These are phyloP conservation scores for Yamadazyma sp. DNA, from an alignment of 1,139 yeast genomes.

Conservation along the genomic window DNA sequence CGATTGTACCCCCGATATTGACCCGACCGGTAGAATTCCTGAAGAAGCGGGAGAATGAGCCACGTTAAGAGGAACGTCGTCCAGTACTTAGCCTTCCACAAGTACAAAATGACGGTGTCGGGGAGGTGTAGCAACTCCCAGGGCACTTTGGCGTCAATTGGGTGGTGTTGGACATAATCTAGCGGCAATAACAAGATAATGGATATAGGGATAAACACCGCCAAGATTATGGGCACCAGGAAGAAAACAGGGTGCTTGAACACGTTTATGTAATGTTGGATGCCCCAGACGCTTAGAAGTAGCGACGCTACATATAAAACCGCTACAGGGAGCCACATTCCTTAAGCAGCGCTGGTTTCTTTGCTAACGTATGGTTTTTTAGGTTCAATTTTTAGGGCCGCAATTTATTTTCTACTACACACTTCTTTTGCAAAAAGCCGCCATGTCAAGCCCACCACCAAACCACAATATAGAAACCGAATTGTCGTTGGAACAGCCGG, in stretches of 20 bases:
- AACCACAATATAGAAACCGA: neutral
- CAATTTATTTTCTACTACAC: no score
- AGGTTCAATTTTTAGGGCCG: no score
- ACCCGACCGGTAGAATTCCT: slow-evolving; percentile 74
- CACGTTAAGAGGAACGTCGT: slow-evolving; percentile 74
- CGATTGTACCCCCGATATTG: slow-evolving; percentile 48
- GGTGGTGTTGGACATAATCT: slow-evolving; percentile 36
- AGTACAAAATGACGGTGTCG: slow-evolving; percentile 46
- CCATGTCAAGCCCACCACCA: no score
- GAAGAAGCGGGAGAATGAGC: slow-evolving; percentile 68
- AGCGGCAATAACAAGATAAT: slow-evolving; percentile 41
- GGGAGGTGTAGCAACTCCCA: slow-evolving; percentile 29
- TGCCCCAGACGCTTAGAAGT: slow-evolving; percentile 32
- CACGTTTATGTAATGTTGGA: slow-evolving; percentile 38
- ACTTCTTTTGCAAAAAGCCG: no score
- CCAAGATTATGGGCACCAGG: slow-evolving; percentile 34
- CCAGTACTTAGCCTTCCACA: slow-evolving; percentile 84
- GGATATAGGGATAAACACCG: slow-evolving; percentile 45
- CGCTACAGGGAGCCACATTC: slow-evolving; percentile 32
- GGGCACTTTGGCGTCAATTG: neutral
- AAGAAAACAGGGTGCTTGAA: slow-evolving; percentile 35
- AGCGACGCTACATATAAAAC: slow-evolving; percentile 31
- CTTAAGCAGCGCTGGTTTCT: no score
- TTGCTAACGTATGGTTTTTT: no score
- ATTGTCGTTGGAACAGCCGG: neutral